Conservation (phyloP, 2,329 filamentous ascomycete species). For the Colletotrichum orbiculare region DNA sequence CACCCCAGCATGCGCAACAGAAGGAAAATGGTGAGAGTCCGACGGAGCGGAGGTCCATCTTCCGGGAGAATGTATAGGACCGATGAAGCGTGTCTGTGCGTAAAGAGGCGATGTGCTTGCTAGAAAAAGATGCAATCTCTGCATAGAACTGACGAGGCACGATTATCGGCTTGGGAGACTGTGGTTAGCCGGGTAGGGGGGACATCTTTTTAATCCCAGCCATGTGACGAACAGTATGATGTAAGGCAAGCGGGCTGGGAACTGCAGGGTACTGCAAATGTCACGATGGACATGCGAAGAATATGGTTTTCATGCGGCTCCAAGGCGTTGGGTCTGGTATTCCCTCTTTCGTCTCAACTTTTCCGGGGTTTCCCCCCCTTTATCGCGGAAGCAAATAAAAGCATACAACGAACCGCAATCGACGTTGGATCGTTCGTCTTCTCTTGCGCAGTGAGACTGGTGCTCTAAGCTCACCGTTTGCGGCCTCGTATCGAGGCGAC, state of each 20-base stretch:
- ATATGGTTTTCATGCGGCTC: slow-evolving; percentile 26
- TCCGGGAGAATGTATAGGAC: slow-evolving; percentile 73
- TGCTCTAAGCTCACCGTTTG: neutral
- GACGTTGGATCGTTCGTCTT: neutral
- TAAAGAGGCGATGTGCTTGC: neutral
- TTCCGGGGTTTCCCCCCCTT: neutral
- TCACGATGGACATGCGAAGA: slow-evolving; percentile 24
- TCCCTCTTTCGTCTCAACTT: slow-evolving; percentile 1
- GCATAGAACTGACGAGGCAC: slow-evolving; percentile 2
- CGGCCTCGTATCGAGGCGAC: slow-evolving; percentile 9
- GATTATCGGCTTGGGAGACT: neutral
- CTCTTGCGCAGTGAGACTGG: neutral
- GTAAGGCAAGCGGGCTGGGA: slow-evolving; percentile 30
- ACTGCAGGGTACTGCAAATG: slow-evolving; percentile 17
- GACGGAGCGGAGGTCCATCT: slow-evolving; percentile 76
- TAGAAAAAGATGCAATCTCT: slow-evolving; percentile 8
- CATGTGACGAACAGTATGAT: slow-evolving; percentile 19
- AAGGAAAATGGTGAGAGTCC: slow-evolving; percentile 62
- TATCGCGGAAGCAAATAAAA: slow-evolving; percentile 15
- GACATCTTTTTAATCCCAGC: neutral
- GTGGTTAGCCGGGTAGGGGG: too few relatives aligned
- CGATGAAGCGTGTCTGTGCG: slow-evolving; percentile 1
- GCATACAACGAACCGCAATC: slow-evolving; percentile 14
- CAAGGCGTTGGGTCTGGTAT: slow-evolving; percentile 26
- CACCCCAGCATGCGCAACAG: slow-evolving; percentile 35